phyloP scores from a whole-genome alignment of 1,284 basidiomycete species.

The Ustilago tritici region DNA sequence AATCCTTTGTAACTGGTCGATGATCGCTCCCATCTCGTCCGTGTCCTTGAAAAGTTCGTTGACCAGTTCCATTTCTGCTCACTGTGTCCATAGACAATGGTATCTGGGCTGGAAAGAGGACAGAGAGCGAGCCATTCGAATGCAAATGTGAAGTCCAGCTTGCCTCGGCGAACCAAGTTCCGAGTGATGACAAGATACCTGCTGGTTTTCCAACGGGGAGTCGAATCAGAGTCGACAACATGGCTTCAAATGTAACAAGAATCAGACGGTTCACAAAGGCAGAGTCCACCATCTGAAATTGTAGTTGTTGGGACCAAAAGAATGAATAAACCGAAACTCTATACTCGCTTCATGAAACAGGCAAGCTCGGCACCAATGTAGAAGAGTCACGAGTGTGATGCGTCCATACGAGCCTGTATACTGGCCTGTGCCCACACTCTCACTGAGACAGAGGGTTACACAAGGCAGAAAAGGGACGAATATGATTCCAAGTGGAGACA shows the following conservation, averaged over 20 bases:
- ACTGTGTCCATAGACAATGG: not conserved
- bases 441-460: not conserved
- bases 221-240: not conserved
- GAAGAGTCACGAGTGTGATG: not conserved
- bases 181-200: slow-evolving; percentile 2
- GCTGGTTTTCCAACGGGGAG: not conserved
- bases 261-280: not conserved
- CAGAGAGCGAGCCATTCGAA: not conserved
- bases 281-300: not conserved
- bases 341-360: not conserved
- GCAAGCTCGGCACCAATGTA: not conserved
- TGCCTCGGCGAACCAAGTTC: not conserved
- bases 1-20: too few species aligned
- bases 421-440: not conserved
- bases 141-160: not conserved
- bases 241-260: not conserved
- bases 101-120: not conserved
- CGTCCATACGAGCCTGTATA: not conserved
- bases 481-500: not conserved
- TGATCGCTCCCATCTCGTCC: too few species aligned
- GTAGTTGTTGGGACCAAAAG: not conserved
- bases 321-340: not conserved
- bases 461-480: not conserved
- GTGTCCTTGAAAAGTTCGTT: too few species aligned
- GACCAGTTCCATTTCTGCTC: too few species aligned